Base-by-base conservation (phyloP, 768 basidiomycete genomes). In the Boletus vinaceobasis region DNA sequence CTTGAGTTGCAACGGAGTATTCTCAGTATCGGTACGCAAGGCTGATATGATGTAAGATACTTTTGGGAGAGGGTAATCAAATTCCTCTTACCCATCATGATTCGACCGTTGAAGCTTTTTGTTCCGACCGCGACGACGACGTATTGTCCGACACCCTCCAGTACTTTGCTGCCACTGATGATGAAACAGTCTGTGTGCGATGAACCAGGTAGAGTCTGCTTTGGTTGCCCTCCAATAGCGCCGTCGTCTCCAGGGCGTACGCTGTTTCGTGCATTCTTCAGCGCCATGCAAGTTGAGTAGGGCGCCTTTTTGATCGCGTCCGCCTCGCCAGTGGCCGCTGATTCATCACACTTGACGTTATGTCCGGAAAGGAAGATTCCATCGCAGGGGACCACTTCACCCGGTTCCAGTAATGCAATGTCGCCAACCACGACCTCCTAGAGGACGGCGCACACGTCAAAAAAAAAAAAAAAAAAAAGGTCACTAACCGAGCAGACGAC, bases 341-440 rank as follows among this genome's bases (percentile, higher is more conserved):
- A 93, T 70, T 98, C 97, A 65, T 99, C 97, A 68, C 95, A 98
- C 66, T 84, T 87, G 62, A 98, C 88, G 60, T 93, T 93, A 72
- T 98, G 92, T 21, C 97, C 96, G 8, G 82, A 77, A 29, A 99
- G 74, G 75, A 96, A 97, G 65, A 99, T 78, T 50, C 97, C 97
- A 67, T 99, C 97, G 71, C 93, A 96, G 45, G 97, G 97, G 15
- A 98, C 68, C 54, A 98, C 87, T 69, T 99, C 96, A 52, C 97
- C 97, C 1, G 97, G 93, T 75, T 98, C 95, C 37, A 98, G 70
- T 17, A 91, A 75, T 15, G 90, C 90, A 54, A 99, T 79, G 63
- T 99, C 96, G 40, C 97, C 97, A 31, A 98, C 97, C 33, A 98
- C 81, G 15, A 98, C 84, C 56, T 98, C 86, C 84, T 93, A 72